phyloP scores from a whole-genome alignment of 2,329 filamentous ascomycete species.

The Sordariomycetes sp. region DNA sequence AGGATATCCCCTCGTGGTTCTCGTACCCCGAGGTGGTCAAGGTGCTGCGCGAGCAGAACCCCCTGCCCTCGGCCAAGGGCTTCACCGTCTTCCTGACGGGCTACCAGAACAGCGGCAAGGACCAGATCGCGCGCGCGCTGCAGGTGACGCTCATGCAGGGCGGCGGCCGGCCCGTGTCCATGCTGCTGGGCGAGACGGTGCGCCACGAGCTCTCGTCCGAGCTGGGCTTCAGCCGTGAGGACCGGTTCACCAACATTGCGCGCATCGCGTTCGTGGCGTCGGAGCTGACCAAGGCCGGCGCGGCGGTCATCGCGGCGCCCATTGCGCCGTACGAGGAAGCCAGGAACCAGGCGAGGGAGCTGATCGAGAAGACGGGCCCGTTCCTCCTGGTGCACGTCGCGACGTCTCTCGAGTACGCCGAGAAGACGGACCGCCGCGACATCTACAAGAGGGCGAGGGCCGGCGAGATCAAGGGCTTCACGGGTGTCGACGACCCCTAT shows the following conservation, averaged over 20 bases:
- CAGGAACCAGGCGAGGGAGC: slow-evolving; percentile 67
- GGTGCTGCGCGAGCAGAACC: slow-evolving; percentile 93
- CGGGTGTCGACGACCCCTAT: slow-evolving; percentile 94
- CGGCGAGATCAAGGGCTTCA: slow-evolving; percentile 96
- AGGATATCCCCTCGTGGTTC: slow-evolving; percentile 98
- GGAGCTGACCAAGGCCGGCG: slow-evolving; percentile 85
- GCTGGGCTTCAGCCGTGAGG: slow-evolving; percentile 86
- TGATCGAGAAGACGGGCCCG: slow-evolving; percentile 77
- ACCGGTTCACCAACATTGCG: slow-evolving; percentile 88
- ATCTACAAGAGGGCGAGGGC: slow-evolving; percentile 75
- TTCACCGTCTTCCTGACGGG: slow-evolving; percentile 98
- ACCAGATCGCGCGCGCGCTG: slow-evolving; percentile 87
- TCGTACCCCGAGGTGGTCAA: slow-evolving; percentile 98
- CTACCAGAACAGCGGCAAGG: slow-evolving; percentile 94
- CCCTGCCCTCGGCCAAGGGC: slow-evolving; percentile 79
- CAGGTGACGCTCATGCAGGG: slow-evolving; percentile 98
- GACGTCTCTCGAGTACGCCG: slow-evolving; percentile 82
- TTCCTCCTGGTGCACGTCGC: slow-evolving; percentile 96
- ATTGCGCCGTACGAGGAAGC: slow-evolving; percentile 86
- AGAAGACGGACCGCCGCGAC: slow-evolving; percentile 90
- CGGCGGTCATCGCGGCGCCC: slow-evolving; percentile 90
- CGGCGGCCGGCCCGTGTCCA: slow-evolving; percentile 85
- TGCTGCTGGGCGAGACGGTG: slow-evolving; percentile 92
- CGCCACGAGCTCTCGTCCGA: slow-evolving; percentile 87
- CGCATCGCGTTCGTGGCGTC: slow-evolving; percentile 94